Conservation (phyloP, 75 land plant genomes). For the Azolla pinnata region DNA sequence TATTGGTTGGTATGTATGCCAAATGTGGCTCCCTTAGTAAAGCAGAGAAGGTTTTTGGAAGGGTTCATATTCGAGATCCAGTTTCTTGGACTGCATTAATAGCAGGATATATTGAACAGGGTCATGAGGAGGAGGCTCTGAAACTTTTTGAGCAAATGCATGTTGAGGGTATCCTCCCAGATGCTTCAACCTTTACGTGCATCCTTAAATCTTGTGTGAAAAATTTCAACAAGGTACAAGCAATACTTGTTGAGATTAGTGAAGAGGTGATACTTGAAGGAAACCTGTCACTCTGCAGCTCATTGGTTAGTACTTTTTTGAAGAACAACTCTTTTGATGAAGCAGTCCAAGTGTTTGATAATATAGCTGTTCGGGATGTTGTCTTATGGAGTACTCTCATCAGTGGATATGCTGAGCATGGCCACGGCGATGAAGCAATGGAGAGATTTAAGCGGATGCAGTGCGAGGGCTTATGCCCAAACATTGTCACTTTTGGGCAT, state of each 20-base stretch:
- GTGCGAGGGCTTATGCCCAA: constrained; percentile 35
- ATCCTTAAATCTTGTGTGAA: constrained; percentile 3
- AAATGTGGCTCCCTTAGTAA: not conserved
- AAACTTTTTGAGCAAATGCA: constrained; percentile 2
- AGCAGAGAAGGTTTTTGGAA: constrained; percentile 10
- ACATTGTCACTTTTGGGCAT: constrained; percentile 46
- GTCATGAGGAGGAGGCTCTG: not conserved
- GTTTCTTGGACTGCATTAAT: constrained; percentile 9
- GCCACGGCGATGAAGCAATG: constrained; percentile 14
- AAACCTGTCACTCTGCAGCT: no score
- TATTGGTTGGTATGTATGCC: constrained; percentile 5
- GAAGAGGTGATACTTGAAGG: constrained; percentile 11
- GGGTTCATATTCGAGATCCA: not conserved
- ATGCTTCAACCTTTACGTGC: constrained; percentile 4
- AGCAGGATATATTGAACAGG: not conserved
- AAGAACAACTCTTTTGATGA: no score
- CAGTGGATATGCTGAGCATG: constrained; percentile 15
- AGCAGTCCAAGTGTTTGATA: no score
- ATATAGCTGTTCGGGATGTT: constrained; percentile 3
- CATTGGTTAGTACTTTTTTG: no score
- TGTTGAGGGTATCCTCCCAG: constrained; percentile 1
- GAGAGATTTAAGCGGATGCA: constrained; percentile 11
- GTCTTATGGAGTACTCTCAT: constrained; percentile 24
- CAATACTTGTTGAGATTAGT: constrained; percentile 15
- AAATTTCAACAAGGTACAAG: constrained; percentile 10